Percentiles rank a stretch among this genome's conserved stretches.
Evolutionary conservation across 192 early-diverging fungal genomes (phyloP).

Genomic region (Coemansia aciculifera): DNA sequence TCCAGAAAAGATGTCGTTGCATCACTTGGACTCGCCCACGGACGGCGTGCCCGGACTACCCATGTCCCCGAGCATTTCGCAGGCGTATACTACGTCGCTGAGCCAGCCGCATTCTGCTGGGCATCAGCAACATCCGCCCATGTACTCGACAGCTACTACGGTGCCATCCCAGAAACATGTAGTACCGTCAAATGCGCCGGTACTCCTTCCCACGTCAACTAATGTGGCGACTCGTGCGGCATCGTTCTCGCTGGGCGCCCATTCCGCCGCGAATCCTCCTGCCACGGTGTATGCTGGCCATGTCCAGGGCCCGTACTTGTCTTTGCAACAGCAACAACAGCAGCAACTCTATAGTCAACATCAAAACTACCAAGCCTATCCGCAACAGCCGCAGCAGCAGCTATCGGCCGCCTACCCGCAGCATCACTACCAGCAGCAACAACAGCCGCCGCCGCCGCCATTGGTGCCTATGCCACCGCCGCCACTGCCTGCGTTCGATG

Average conservation of each 20-base stretch:
- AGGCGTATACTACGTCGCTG: conserved; percentile 1
- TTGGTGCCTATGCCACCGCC: conserved; percentile 7
- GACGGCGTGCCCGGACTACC: conserved; percentile 17
- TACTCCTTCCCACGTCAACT: conserved; percentile 23
- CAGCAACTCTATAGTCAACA: conserved; percentile 4
- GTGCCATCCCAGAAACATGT: conserved; percentile 37
- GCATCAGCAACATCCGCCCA: conserved; percentile 16
- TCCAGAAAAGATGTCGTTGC: conserved; percentile 17
- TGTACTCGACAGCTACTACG: conserved; percentile 10
- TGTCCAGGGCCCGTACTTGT: conserved; percentile 3
- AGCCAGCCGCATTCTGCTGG: conserved; percentile 10
- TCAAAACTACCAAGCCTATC: conserved; percentile 5
- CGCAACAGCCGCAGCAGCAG: conserved; percentile 10
- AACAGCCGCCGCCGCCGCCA: conserved; percentile 17
- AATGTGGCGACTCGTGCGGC: conserved; percentile 49
- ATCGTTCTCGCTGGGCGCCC: conserved; percentile 42
- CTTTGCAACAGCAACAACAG: conserved; percentile 14
- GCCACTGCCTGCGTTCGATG: neutral
- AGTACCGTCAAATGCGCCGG: conserved; percentile 50
- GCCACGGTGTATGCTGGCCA: conserved; percentile 7
- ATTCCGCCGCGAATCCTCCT: conserved; percentile 12
- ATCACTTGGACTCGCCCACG: conserved; percentile 38
- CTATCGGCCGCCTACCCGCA: conserved; percentile 11
- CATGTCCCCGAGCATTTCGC: conserved; percentile 7
- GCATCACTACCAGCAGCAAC: conserved; percentile 17